These are phyloP conservation scores for Camillea tinctor DNA, from an alignment of 2,329 filamentous ascomycete genomes.

Conservation along the genomic window DNA sequence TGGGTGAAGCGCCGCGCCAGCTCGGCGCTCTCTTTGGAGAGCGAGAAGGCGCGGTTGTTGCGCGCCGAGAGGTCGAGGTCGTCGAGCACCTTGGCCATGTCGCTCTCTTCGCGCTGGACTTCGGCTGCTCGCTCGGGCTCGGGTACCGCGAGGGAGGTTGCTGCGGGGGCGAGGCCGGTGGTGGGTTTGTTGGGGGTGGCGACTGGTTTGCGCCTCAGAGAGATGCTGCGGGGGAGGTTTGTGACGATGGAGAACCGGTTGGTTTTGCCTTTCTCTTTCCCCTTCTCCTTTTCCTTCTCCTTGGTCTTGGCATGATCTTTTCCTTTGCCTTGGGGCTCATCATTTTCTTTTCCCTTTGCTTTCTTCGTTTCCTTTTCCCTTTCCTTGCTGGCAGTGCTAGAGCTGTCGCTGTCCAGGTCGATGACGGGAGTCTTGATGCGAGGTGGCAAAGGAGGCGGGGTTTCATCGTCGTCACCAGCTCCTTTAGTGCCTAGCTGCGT, in stretches of 20 bases:
- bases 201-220: conserved; percentile 26
- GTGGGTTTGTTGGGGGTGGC: conserved; percentile 36
- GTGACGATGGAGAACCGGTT: conserved; percentile 42
- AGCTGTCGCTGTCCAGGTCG: conserved; percentile 45
- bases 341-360: conserved; percentile 37
- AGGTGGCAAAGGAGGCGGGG: conserved; percentile 55
- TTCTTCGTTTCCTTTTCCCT: conserved; percentile 25
- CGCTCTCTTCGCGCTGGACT: conserved; percentile 54
- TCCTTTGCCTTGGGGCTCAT: conserved; percentile 30
- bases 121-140: conserved; percentile 42
- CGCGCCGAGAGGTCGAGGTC: conserved; percentile 77
- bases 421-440: conserved; percentile 50
- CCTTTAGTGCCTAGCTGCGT: conserved; percentile 36
- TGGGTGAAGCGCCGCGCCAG: conserved; percentile 82
- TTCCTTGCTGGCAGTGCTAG: conserved; percentile 34
- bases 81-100: conserved; percentile 77
- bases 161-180: conserved; percentile 38
- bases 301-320: conserved; percentile 32
- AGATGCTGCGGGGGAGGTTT: conserved; percentile 28
- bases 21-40: conserved; percentile 81
- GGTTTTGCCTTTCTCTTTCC: conserved; percentile 5
- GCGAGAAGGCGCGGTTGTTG: conserved; percentile 81
- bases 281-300: conserved; percentile 35
- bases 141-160: conserved; percentile 21
- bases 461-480: conserved; percentile 42